Conservation (phyloP, 2,329 filamentous ascomycete species). For the Rhynchosporium agropyri region DNA sequence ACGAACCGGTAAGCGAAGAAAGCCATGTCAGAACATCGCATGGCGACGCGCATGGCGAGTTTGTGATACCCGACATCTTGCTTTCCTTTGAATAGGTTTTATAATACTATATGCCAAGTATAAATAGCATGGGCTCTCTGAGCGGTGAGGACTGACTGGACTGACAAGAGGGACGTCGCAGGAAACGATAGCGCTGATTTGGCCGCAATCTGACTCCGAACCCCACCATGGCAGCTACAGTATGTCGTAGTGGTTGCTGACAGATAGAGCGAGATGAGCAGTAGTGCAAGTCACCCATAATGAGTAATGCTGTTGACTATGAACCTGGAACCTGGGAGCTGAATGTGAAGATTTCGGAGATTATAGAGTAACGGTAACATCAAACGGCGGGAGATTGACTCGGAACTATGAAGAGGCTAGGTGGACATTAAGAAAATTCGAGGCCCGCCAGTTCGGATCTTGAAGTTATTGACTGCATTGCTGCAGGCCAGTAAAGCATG, state of each 20-base stretch:
- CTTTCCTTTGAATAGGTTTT: no score
- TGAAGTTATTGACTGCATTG: background rate
- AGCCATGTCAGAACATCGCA: background rate
- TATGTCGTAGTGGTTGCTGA: slow-evolving; percentile 1
- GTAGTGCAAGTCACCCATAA: background rate
- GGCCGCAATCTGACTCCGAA: background rate
- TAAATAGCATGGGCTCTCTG: no score
- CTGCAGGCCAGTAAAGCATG: background rate
- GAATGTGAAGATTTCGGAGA: background rate
- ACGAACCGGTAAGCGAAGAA: background rate
- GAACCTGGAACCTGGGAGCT: background rate
- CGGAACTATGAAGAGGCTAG: background rate
- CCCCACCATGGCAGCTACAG: slow-evolving; percentile 8
- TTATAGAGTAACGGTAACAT: no score
- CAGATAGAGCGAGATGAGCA: background rate
- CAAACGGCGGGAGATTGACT: background rate
- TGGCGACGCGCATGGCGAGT: background rate
- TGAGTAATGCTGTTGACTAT: background rate
- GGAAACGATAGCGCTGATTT: background rate
- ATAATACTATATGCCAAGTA: no score
- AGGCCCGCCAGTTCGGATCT: slow-evolving; percentile 6
- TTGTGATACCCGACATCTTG: background rate
- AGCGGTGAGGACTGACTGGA: slow-evolving; percentile 1
- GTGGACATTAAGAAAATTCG: background rate
- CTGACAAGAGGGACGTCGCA: background rate